Conservation (phyloP, 495 filamentous ascomycete genomes). For the Sabuloglossum arenarium region DNA sequence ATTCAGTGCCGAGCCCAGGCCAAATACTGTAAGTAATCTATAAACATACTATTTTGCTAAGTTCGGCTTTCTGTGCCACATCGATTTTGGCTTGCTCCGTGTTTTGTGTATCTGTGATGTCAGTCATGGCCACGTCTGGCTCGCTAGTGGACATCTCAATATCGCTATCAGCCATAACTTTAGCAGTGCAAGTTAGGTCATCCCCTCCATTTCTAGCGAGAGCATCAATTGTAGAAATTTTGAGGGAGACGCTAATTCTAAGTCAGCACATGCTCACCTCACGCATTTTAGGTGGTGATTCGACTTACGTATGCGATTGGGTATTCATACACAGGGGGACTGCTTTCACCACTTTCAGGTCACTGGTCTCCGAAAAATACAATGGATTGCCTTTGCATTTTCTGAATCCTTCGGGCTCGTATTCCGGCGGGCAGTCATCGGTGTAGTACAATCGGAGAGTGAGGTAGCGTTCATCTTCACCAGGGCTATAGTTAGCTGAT, state of each 20-base stretch:
- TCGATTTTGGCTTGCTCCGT: background rate
- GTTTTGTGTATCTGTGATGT: background rate
- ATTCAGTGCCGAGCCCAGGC: background rate
- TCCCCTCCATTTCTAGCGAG: background rate
- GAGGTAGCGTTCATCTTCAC: conserved; percentile 8
- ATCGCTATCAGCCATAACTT: background rate
- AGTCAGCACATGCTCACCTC: background rate
- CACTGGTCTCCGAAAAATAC: conserved; percentile 11
- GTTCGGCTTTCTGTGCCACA: background rate
- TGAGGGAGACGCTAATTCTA: conserved; percentile 11
- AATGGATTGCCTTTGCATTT: conserved; percentile 6
- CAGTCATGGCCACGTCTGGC: background rate
- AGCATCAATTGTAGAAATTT: conserved; percentile 6
- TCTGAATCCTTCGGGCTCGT: conserved; percentile 23
- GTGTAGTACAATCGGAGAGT: conserved; percentile 27
- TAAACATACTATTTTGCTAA: background rate
- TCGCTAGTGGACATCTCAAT: background rate
- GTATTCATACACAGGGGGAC: conserved; percentile 14
- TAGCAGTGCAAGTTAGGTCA: background rate
- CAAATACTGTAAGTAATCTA: background rate
- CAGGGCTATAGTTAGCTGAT: background rate
- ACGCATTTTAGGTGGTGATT: background rate
- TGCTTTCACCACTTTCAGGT: conserved; percentile 9
- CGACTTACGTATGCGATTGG: conserved; percentile 13
- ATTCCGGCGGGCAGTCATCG: conserved; percentile 18